phyloP scores from a whole-genome alignment of 129 eudicot genomes.

The Helichrysum umbraculigerum region DNA sequence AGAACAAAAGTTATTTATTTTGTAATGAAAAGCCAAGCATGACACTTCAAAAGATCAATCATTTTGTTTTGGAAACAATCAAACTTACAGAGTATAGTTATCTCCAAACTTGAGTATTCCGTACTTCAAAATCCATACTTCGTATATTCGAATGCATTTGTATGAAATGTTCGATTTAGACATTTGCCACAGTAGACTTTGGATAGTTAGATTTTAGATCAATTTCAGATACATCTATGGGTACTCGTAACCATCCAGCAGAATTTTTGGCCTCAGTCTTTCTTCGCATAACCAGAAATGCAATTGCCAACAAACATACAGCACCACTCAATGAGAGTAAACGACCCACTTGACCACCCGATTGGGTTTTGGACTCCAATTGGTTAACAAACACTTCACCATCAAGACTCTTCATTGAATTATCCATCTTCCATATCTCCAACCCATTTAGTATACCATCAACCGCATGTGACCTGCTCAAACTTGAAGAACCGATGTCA shows the following conservation, averaged over 20 bases:
- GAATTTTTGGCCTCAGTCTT: conserved; percentile 40
- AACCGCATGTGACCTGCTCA: conserved; percentile 57
- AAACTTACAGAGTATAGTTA: conserved; percentile 24
- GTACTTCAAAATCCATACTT: neutral
- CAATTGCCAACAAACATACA: conserved; percentile 60
- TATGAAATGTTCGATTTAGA: conserved; percentile 16
- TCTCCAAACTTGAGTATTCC: conserved; percentile 27
- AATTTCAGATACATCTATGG: conserved; percentile 63
- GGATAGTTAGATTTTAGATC: conserved; percentile 44
- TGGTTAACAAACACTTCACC: conserved; percentile 53
- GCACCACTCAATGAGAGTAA: conserved; percentile 60
- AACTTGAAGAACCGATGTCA: conserved; percentile 74
- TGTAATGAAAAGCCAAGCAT: conserved; percentile 19
- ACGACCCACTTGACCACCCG: conserved; percentile 40
- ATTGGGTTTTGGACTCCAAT: conserved; percentile 46
- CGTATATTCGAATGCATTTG: neutral
- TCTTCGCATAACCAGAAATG: conserved; percentile 62
- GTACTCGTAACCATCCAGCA: conserved; percentile 71
- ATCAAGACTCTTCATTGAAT: conserved; percentile 72
- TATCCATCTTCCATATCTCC: conserved; percentile 76
- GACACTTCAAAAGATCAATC: conserved; percentile 12
- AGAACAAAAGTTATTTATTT: conserved; percentile 15
- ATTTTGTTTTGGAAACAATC: neutral
- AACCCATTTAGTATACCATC: conserved; percentile 86
- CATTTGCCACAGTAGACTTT: conserved; percentile 26